A percentile compares a stretch with the other conserved stretches of the same genome.
Evolutionary conservation across 495 filamentous ascomycete species (phyloP).

Genomic region (Cercophora sp.): DNA sequence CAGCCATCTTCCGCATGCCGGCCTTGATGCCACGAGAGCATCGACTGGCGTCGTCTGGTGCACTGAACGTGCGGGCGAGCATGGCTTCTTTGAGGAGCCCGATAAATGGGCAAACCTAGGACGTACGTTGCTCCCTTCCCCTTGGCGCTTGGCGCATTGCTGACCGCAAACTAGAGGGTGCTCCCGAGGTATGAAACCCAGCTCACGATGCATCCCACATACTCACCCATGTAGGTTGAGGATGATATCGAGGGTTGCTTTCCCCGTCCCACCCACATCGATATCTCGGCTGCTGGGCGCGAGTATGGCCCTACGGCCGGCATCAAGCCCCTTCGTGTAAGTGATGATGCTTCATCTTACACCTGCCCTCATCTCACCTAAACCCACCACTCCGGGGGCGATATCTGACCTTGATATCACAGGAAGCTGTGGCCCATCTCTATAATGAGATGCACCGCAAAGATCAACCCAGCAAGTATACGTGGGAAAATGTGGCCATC

Average conservation of each 20-base stretch:
- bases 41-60: conserved; percentile 85
- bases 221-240: conserved; percentile 51
- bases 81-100: conserved; percentile 79
- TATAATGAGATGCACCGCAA: conserved; percentile 92
- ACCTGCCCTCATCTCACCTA: no score
- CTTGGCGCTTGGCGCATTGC: no score
- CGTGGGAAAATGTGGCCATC: conserved; percentile 99
- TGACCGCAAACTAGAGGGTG: conserved; percentile 62
- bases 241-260: conserved; percentile 91
- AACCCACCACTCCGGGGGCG: no score
- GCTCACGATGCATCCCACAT: background rate
- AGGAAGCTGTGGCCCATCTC: conserved; percentile 81
- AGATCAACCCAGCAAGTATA: conserved; percentile 85
- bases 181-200: conserved; percentile 58
- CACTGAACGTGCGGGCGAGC: conserved; percentile 73
- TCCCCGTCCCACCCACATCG: conserved; percentile 73
- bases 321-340: conserved; percentile 86
- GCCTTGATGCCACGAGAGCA: conserved; percentile 77
- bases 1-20: conserved; percentile 77
- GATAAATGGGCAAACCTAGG: conserved; percentile 87
- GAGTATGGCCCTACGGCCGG: conserved; percentile 94
- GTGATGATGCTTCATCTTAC: no score
- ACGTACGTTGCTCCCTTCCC: no score
- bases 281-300: conserved; percentile 68
- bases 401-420: no score